These are phyloP conservation scores for Boletus sensibilis DNA, from an alignment of 768 basidiomycete genomes.

Conservation along the genomic window DNA sequence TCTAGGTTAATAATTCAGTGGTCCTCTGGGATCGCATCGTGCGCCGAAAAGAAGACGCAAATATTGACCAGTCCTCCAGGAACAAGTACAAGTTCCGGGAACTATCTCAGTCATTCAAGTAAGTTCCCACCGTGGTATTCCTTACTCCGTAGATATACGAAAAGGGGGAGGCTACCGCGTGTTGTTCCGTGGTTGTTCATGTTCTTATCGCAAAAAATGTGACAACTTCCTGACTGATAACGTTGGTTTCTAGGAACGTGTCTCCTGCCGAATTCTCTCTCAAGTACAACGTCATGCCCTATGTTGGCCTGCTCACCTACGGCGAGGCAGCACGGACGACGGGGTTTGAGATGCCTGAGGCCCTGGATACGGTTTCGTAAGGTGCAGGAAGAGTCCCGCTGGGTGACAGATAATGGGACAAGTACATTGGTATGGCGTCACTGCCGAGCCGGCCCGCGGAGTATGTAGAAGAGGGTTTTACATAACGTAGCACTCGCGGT, in stretches of 20 bases:
- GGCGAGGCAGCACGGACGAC: constrained; percentile 64
- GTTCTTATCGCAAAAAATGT: constrained; percentile 12
- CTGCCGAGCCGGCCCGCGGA: constrained; percentile 16
- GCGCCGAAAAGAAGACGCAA: constrained; percentile 72
- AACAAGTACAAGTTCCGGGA: constrained; percentile 88
- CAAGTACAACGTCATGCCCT: constrained; percentile 90
- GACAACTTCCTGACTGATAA: constrained; percentile 17
- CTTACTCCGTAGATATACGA: background rate
- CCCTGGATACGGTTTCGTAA: constrained; percentile 32
- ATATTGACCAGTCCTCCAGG: constrained; percentile 48
- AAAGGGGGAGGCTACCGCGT: constrained; percentile 17
- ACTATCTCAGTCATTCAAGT: constrained; percentile 72
- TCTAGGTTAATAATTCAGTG: constrained; percentile 68
- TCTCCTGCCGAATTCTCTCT: constrained; percentile 67
- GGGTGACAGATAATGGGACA: background rate
- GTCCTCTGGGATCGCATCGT: constrained; percentile 94
- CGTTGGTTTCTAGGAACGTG: constrained; percentile 49
- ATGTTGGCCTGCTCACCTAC: constrained; percentile 75
- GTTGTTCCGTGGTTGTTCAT: constrained; percentile 16
- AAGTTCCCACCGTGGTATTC: constrained; percentile 31
- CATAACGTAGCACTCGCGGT: constrained; percentile 13
- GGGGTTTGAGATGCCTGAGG: constrained; percentile 37
- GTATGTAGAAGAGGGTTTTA: constrained; percentile 11
- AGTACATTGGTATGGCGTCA: constrained; percentile 16
- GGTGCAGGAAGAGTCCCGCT: background rate